Evolutionary conservation across 2,329 filamentous ascomycete genomes (phyloP).

Genomic region (Hymenoscyphus linearis): DNA sequence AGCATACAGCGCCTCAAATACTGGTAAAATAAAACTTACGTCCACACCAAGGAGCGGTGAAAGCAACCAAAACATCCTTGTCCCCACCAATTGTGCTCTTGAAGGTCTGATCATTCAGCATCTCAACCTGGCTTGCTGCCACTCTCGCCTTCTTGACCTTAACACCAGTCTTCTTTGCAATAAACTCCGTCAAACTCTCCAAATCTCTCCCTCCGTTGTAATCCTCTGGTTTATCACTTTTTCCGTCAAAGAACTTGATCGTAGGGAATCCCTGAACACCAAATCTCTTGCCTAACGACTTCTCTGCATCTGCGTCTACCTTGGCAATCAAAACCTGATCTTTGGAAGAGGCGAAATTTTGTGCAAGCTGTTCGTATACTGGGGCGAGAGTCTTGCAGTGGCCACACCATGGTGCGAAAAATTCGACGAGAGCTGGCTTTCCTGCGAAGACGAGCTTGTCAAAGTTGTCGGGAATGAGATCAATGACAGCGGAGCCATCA

Average conservation of each 20-base stretch:
- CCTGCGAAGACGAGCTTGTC: constrained; percentile 84
- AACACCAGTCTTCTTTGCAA: constrained; percentile 80
- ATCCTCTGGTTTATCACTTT: constrained; percentile 76
- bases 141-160: constrained; percentile 71
- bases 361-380: constrained; percentile 84
- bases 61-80: constrained; percentile 89
- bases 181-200: constrained; percentile 75
- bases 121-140: constrained; percentile 68
- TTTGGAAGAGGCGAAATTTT: constrained; percentile 64
- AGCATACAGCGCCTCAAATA: neutral
- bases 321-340: constrained; percentile 83
- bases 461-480: constrained; percentile 87
- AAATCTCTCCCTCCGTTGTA: constrained; percentile 85
- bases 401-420: constrained; percentile 98
- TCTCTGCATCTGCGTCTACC: constrained; percentile 90
- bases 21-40: constrained; percentile 49
- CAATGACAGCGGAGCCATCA: constrained; percentile 78
- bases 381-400: constrained; percentile 98
- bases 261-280: constrained; percentile 94
- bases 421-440: constrained; percentile 94
- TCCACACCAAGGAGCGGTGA: constrained; percentile 97
- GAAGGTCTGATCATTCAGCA: constrained; percentile 77
- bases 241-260: constrained; percentile 95
- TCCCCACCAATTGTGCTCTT: constrained; percentile 72
- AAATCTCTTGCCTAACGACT: constrained; percentile 76